Evolutionary conservation across 129 eudicot genomes (phyloP).

Genomic region (Flaveria ramosissima): DNA sequence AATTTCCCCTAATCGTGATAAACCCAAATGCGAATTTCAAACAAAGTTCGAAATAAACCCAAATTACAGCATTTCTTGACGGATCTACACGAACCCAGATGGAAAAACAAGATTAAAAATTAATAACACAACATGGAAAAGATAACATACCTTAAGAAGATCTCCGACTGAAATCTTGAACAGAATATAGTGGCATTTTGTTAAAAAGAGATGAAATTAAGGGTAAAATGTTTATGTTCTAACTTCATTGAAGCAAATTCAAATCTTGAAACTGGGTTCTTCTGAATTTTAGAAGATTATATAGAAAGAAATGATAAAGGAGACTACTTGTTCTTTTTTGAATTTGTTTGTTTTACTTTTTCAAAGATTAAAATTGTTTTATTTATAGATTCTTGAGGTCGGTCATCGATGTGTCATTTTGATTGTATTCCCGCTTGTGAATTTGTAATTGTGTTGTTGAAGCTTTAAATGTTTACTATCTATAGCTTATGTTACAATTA

Average conservation of each 20-base stretch:
- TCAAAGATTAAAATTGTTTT: slow-evolving; percentile 8
- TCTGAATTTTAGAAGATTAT: neutral
- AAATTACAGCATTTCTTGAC: slow-evolving; percentile 24
- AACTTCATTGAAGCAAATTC: neutral
- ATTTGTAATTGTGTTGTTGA: slow-evolving; percentile 29
- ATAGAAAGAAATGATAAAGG: slow-evolving; percentile 21
- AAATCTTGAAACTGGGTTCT: slow-evolving; percentile 20
- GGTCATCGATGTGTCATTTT: slow-evolving; percentile 19
- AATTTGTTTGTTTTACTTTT: slow-evolving; percentile 25
- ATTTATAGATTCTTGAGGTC: slow-evolving; percentile 14
- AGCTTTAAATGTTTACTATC: slow-evolving; percentile 8
- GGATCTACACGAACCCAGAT: slow-evolving; percentile 31
- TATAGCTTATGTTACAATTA: slow-evolving; percentile 9
- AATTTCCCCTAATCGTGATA: neutral
- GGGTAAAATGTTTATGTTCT: slow-evolving; percentile 10
- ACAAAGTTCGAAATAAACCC: neutral
- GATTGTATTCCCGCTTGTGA: slow-evolving; percentile 61
- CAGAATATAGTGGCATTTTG: slow-evolving; percentile 1
- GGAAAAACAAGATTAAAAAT: neutral
- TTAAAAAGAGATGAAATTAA: neutral
- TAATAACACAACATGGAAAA: slow-evolving; percentile 1
- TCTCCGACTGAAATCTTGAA: slow-evolving; percentile 20
- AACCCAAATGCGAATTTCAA: slow-evolving; percentile 14
- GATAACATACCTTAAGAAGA: slow-evolving; percentile 41
- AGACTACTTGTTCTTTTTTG: slow-evolving; percentile 27